These are phyloP conservation scores for Curvularia hawaiiensis DNA, from an alignment of 2,329 filamentous ascomycete species.

Conservation along the genomic window DNA sequence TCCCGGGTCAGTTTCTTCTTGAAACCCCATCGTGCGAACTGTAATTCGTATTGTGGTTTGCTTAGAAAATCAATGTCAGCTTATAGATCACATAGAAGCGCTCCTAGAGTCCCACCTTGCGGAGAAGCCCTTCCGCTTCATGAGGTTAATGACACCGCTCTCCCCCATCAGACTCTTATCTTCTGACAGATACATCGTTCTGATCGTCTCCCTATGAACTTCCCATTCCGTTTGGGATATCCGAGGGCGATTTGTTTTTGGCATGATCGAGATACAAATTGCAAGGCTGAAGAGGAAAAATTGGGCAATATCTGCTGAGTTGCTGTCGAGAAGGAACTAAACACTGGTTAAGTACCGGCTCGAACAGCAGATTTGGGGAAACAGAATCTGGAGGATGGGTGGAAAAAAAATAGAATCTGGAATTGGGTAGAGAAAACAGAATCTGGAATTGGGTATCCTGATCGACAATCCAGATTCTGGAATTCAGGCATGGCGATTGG, in stretches of 20 bases:
- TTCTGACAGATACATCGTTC: background rate
- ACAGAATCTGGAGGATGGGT: background rate
- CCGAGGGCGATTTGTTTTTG: background rate
- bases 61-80: constrained; percentile 12
- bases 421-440: background rate
- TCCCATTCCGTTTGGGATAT: background rate
- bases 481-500: background rate
- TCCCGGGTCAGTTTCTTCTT: constrained; percentile 28
- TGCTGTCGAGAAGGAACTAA: background rate
- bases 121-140: background rate
- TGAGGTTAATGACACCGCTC: background rate
- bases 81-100: background rate
- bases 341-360: background rate
- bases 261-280: background rate
- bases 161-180: background rate
- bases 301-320: too few relatives aligned
- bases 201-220: background rate
- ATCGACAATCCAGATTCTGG: constrained; percentile 2
- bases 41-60: constrained; percentile 28
- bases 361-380: background rate
- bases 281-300: background rate
- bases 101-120: background rate
- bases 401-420: background rate
- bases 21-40: constrained; percentile 34
- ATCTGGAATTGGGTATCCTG: background rate